These are phyloP conservation scores for Malassezia arunalokei DNA, from an alignment of 1,284 basidiomycete species.

Conservation along the genomic window DNA sequence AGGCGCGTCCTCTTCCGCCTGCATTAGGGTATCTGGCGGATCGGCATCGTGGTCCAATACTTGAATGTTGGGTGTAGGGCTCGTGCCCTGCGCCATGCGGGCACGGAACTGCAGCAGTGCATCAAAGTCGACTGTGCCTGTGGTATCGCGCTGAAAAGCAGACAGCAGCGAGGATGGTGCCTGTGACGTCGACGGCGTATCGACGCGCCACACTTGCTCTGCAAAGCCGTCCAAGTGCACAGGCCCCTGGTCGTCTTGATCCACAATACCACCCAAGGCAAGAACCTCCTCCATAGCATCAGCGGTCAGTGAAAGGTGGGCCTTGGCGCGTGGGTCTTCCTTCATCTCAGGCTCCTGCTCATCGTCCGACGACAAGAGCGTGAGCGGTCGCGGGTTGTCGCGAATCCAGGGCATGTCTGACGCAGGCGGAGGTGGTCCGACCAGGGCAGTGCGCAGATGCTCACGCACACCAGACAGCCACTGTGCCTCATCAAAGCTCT, in stretches of 20 bases:
- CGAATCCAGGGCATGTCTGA: conserved; percentile 51
- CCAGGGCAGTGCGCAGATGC: not conserved
- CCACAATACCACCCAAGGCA: conserved; percentile 5
- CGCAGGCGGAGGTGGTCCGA: not conserved
- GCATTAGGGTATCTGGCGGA: not conserved
- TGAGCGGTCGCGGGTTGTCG: not conserved
- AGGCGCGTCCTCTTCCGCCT: not conserved
- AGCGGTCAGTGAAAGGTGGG: conserved; percentile 2
- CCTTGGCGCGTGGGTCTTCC: not conserved
- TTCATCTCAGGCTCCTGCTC: not conserved
- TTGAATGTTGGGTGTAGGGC: not conserved
- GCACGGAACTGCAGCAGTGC: conserved; percentile 7
- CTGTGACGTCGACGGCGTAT: not conserved
- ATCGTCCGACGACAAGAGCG: not conserved
- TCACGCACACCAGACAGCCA: conserved; percentile 12
- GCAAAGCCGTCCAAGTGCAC: conserved; percentile 10
- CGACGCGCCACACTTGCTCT: conserved; percentile 13
- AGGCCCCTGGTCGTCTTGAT: not conserved
- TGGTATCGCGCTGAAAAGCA: not conserved
- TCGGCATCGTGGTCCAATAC: not conserved
- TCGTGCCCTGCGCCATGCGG: not conserved
- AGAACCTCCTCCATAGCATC: conserved; percentile 12
- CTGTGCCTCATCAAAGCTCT: conserved; percentile 6
- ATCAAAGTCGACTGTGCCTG: conserved; percentile 9
- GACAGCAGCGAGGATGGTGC: conserved; percentile 5